Evolutionary conservation across 2,329 filamentous ascomycete species (phyloP).

Genomic region (Nothopassalora personata): DNA sequence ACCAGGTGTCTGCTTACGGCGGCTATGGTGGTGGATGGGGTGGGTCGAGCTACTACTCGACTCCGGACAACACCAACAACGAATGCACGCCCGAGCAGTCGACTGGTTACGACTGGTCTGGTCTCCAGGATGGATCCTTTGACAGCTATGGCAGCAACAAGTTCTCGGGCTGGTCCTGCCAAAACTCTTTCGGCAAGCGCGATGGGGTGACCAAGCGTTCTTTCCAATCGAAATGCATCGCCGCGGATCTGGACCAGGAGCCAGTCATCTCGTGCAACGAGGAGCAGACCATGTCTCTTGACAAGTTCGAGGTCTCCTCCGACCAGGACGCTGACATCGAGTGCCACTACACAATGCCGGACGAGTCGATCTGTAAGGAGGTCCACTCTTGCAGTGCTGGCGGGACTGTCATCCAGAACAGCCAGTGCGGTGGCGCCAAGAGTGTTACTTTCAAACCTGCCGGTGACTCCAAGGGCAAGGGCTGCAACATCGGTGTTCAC

Average conservation of each 20-base stretch:
- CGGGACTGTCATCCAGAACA: slow-evolving; percentile 71
- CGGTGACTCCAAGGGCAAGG: slow-evolving; percentile 23
- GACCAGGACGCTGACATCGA: slow-evolving; percentile 70
- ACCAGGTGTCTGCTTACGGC: slow-evolving; percentile 42
- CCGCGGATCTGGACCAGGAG: slow-evolving; percentile 42
- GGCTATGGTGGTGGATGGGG: slow-evolving; percentile 35
- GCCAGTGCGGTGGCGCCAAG: slow-evolving; percentile 86
- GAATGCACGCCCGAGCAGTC: slow-evolving; percentile 67
- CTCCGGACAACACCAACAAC: slow-evolving; percentile 70
- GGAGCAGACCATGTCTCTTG: slow-evolving; percentile 64
- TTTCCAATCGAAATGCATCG: slow-evolving; percentile 41
- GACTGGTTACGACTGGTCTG: slow-evolving; percentile 65
- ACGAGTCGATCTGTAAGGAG: slow-evolving; percentile 77
- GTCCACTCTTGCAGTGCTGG: slow-evolving; percentile 60
- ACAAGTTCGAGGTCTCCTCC: slow-evolving; percentile 64
- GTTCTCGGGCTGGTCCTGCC: slow-evolving; percentile 69
- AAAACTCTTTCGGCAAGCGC: slow-evolving; percentile 56
- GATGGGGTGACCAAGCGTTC: slow-evolving; percentile 47
- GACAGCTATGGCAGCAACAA: slow-evolving; percentile 64
- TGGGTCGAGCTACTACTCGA: slow-evolving; percentile 54
- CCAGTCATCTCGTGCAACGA: slow-evolving; percentile 42
- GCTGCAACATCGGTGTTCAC: slow-evolving; percentile 68
- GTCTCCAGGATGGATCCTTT: slow-evolving; percentile 58
- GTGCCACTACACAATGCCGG: slow-evolving; percentile 82
- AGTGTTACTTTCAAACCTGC: slow-evolving; percentile 63